Evolutionary conservation across 306 rosid species (phyloP).

Genomic region (Prunus dulcis): DNA sequence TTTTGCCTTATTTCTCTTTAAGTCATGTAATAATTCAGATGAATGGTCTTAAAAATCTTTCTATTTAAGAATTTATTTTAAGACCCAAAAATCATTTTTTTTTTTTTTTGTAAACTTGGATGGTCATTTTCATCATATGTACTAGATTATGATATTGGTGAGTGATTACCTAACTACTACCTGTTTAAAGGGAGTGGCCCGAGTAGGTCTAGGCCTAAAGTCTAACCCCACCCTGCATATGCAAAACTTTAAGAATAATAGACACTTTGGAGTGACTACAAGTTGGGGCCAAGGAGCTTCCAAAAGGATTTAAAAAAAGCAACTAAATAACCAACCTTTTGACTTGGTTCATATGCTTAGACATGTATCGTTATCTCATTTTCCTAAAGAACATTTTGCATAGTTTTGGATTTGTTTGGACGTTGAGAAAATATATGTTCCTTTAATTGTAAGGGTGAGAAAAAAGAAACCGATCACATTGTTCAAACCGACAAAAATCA

Average conservation of each 20-base stretch:
- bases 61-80: background rate
- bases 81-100: background rate
- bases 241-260: background rate
- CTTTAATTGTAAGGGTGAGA: too few relatives aligned
- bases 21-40: too few relatives aligned
- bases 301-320: background rate
- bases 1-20: too few relatives aligned
- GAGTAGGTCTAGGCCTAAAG: background rate
- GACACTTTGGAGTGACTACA: background rate
- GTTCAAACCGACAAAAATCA: too few relatives aligned
- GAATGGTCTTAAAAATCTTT: too few relatives aligned
- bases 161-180: background rate
- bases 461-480: too few relatives aligned
- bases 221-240: constrained; percentile 4
- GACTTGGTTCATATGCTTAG: constrained; percentile 7
- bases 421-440: background rate
- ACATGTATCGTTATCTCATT: background rate
- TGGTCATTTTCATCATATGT: background rate
- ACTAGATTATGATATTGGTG: background rate
- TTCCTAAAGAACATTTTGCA: background rate
- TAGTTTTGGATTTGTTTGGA: background rate
- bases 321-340: background rate
- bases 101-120: background rate
- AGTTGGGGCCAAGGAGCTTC: background rate
- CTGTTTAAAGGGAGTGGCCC: background rate